Evolutionary conservation across 1,284 basidiomycete species (phyloP).

Genomic region (Cutaneotrichosporon mucoides): DNA sequence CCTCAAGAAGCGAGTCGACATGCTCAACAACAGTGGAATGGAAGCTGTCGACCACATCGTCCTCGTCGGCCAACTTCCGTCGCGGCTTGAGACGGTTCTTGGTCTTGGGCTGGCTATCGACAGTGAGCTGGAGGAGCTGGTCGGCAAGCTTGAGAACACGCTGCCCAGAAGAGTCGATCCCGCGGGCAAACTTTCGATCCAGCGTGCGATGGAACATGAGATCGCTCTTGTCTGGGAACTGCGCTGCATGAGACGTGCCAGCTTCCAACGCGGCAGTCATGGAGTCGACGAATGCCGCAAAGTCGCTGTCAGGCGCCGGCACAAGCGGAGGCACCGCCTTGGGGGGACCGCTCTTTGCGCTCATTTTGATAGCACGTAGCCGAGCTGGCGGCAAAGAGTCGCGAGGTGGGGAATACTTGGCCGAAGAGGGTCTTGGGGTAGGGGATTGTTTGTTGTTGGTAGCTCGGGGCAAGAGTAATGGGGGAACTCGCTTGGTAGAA

Average conservation of each 20-base stretch:
- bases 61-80: conserved; percentile 57
- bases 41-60: conserved; percentile 78
- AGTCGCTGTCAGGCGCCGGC: conserved; percentile 19
- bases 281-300: conserved; percentile 31
- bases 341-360: background rate
- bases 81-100: conserved; percentile 50
- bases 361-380: too few relatives aligned
- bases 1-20: conserved; percentile 79
- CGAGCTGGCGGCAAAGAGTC: too few relatives aligned
- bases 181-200: conserved; percentile 61
- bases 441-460: too few relatives aligned
- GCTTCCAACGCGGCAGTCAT: conserved; percentile 41
- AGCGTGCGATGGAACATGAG: conserved; percentile 79
- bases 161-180: conserved; percentile 32
- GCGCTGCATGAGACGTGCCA: conserved; percentile 40
- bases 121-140: conserved; percentile 58
- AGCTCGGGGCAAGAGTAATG: too few relatives aligned
- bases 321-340: background rate
- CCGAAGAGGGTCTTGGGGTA: too few relatives aligned
- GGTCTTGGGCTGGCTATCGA: conserved; percentile 32
- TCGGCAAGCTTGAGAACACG: conserved; percentile 56
- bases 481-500: too few relatives aligned
- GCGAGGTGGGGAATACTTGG: too few relatives aligned
- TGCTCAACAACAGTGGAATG: conserved; percentile 67
- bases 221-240: conserved; percentile 55